phyloP scores from a whole-genome alignment of 2,329 filamentous ascomycete species.

The Ophidiomyces ophidiicola region DNA sequence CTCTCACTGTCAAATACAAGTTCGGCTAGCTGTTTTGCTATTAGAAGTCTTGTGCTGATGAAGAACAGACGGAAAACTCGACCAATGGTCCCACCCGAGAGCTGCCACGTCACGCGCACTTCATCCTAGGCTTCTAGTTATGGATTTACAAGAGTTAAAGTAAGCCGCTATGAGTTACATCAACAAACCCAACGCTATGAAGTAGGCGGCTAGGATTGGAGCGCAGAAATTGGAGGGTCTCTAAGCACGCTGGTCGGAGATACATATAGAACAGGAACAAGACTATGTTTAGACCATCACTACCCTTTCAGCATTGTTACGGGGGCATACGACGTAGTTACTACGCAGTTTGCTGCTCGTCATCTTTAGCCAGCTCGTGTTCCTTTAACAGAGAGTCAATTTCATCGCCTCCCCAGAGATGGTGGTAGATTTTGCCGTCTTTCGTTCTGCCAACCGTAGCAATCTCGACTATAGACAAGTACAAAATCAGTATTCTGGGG shows the following conservation, averaged over 20 bases:
- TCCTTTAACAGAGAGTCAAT: constrained; percentile 89
- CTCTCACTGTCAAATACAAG: neutral
- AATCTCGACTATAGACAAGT: constrained; percentile 65
- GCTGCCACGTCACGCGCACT: constrained; percentile 12
- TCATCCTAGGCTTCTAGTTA: constrained; percentile 2
- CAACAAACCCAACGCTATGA: too few species aligned
- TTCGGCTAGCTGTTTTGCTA: constrained; percentile 1
- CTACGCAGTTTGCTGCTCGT: constrained; percentile 51
- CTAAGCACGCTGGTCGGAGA: constrained; percentile 1
- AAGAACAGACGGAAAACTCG: neutral
- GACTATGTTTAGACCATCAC: neutral
- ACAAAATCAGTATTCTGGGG: constrained; percentile 3
- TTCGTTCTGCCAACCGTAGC: constrained; percentile 94
- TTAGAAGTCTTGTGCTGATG: neutral
- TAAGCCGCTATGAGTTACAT: too few species aligned
- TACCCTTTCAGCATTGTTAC: too few species aligned
- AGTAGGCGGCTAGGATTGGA: too few species aligned
- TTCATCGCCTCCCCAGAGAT: constrained; percentile 92
- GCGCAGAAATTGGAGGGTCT: too few species aligned
- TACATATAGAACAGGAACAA: neutral
- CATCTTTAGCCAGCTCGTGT: constrained; percentile 80
- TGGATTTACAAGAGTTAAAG: neutral
- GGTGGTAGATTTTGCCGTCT: constrained; percentile 94
- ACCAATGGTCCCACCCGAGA: constrained; percentile 2
- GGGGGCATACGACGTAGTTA: too few species aligned